These are phyloP conservation scores for Bothriochloa decipiens DNA, from an alignment of 176 grass and related monocot species.

Conservation along the genomic window DNA sequence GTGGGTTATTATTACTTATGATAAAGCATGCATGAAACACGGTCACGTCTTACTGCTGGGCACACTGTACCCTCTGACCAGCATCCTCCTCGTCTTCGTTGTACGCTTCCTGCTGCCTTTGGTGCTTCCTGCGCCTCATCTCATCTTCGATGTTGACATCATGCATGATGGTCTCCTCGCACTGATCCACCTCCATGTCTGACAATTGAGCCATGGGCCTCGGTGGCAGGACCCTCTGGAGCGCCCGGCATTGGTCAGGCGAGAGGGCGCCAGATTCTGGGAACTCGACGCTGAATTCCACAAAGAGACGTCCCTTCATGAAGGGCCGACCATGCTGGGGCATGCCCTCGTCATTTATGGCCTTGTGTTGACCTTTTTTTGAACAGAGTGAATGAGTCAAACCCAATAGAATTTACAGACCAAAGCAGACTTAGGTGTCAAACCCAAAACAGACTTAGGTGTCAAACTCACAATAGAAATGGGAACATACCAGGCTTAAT, in stretches of 20 bases:
- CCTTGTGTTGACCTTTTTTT: constrained; percentile 69
- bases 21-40: background rate
- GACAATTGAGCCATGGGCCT: constrained; percentile 35
- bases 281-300: constrained; percentile 72
- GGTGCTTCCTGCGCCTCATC: constrained; percentile 58
- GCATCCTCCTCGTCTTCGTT: constrained; percentile 67
- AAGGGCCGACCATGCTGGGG: constrained; percentile 64
- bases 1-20: background rate
- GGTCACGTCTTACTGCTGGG: constrained; percentile 59
- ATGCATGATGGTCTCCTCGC: constrained; percentile 69
- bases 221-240: constrained; percentile 54
- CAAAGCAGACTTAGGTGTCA: background rate
- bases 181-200: constrained; percentile 64
- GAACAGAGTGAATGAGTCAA: background rate
- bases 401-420: background rate
- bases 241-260: constrained; percentile 44
- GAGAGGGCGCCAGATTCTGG: constrained; percentile 59
- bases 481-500: constrained; percentile 62
- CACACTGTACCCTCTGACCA: constrained; percentile 67
- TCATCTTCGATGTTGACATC: constrained; percentile 84
- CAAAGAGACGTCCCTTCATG: constrained; percentile 72
- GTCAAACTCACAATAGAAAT: background rate
- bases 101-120: constrained; percentile 56
- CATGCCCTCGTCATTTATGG: constrained; percentile 78
- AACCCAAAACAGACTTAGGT: background rate